Evolutionary conservation across 2,329 filamentous ascomycete species (phyloP).

Genomic region (Diplodia corticola): DNA sequence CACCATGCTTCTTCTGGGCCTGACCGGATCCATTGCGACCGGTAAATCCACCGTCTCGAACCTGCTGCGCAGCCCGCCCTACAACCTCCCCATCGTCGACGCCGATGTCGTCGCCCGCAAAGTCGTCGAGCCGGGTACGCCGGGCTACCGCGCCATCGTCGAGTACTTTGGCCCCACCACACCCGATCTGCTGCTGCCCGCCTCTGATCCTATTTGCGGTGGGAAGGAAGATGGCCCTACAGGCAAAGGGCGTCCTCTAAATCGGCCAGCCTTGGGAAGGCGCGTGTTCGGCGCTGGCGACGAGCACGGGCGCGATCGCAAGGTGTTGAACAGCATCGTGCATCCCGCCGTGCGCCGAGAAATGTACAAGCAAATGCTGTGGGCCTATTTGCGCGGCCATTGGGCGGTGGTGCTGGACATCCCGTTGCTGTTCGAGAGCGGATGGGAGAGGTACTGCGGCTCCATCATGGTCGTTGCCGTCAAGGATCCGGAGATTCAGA

Average conservation of each 20-base stretch:
- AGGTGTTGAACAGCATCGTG: constrained; percentile 82
- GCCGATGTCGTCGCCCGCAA: constrained; percentile 89
- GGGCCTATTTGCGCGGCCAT: constrained; percentile 69
- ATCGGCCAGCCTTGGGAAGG: constrained; percentile 79
- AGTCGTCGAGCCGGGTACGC: constrained; percentile 89
- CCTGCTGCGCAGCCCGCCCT: constrained; percentile 75
- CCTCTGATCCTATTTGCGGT: constrained; percentile 42
- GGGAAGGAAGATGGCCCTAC: constrained; percentile 56
- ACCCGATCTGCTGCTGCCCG: constrained; percentile 76
- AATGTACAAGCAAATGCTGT: constrained; percentile 75
- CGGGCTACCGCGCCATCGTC: constrained; percentile 80
- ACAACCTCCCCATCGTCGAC: constrained; percentile 88
- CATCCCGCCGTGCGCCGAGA: constrained; percentile 85
- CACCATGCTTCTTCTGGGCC: constrained; percentile 85
- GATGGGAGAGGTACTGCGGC: constrained; percentile 82
- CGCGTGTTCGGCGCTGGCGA: constrained; percentile 81
- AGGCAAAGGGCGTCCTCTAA: constrained; percentile 72
- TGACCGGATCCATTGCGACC: constrained; percentile 96
- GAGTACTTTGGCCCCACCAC: constrained; percentile 78
- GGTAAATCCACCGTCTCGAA: constrained; percentile 95
- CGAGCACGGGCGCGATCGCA: constrained; percentile 69
- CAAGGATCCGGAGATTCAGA: constrained; percentile 75
- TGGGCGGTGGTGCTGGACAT: constrained; percentile 94
- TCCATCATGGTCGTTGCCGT: constrained; percentile 86
- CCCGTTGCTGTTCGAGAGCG: constrained; percentile 85